Conservation (phyloP, 2,329 filamentous ascomycete genomes). For the Neonectria sp. region DNA sequence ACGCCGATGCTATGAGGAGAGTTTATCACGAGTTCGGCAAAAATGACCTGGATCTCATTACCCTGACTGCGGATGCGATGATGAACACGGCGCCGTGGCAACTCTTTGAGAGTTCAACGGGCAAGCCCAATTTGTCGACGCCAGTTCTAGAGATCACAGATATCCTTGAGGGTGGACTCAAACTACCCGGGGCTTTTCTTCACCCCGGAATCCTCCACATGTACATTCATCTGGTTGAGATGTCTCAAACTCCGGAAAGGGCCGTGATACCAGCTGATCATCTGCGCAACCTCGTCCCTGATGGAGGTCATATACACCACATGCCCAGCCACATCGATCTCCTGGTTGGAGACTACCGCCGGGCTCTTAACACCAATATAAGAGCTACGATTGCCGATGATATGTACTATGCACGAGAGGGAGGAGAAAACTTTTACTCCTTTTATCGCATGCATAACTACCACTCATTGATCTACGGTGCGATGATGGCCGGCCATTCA, state of each 20-base stretch:
- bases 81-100: conserved; percentile 65
- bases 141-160: conserved; percentile 48
- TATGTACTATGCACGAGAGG: conserved; percentile 71
- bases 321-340: conserved; percentile 83
- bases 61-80: conserved; percentile 57
- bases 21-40: conserved; percentile 53
- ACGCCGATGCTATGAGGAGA: conserved; percentile 56
- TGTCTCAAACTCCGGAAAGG: conserved; percentile 76
- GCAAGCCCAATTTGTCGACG: conserved; percentile 46
- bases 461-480: conserved; percentile 81
- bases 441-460: conserved; percentile 82
- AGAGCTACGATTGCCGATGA: conserved; percentile 79
- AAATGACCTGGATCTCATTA: conserved; percentile 55
- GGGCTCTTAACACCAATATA: conserved; percentile 76
- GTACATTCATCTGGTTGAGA: conserved; percentile 84
- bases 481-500: conserved; percentile 81
- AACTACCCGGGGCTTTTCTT: conserved; percentile 57
- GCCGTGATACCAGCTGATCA: conserved; percentile 73
- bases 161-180: conserved; percentile 63
- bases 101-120: conserved; percentile 57
- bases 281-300: conserved; percentile 75
- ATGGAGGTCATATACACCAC: conserved; percentile 79
- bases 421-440: conserved; percentile 80
- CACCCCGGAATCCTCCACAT: conserved; percentile 82
- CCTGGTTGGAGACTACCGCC: conserved; percentile 78